Conservation (phyloP, 768 basidiomycete species). For the Exidia glandulosa region DNA sequence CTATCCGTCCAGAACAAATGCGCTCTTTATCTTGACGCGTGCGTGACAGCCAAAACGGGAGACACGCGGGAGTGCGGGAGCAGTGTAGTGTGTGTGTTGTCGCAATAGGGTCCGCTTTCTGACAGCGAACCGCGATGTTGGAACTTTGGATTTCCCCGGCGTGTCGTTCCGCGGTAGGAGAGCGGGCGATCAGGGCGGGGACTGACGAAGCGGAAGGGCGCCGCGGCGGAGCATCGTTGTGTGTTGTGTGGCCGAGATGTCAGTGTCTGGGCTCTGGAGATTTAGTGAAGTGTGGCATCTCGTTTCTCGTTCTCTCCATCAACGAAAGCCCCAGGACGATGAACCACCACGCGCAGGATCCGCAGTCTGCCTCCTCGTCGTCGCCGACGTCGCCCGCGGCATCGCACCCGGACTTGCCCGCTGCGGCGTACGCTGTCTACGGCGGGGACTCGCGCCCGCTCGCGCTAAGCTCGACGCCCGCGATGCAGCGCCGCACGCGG, state of each 20-base stretch:
- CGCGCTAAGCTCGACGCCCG: neutral
- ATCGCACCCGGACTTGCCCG: neutral
- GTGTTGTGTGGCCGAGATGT: neutral
- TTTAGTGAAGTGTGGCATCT: too few relatives aligned
- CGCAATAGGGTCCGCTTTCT: neutral
- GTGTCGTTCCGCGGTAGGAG: neutral
- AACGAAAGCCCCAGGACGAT: neutral
- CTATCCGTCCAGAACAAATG: too few relatives aligned
- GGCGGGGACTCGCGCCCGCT: neutral
- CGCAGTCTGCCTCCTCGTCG: neutral
- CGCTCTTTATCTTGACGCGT: too few relatives aligned
- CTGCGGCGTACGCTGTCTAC: neutral
- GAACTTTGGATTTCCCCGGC: too few relatives aligned
- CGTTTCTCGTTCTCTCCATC: neutral
- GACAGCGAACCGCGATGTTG: neutral
- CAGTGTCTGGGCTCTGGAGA: neutral
- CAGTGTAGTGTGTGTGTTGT: neutral
- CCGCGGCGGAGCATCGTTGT: too few relatives aligned
- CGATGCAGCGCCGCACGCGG: neutral
- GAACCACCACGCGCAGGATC: neutral
- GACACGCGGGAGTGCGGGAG: too few relatives aligned
- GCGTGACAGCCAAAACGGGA: too few relatives aligned
- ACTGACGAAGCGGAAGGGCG: neutral
- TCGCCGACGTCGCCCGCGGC: neutral
- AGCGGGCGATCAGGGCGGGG: neutral